Base-by-base conservation (phyloP, 441 rosid species). In the Sinapis alba region DNA sequence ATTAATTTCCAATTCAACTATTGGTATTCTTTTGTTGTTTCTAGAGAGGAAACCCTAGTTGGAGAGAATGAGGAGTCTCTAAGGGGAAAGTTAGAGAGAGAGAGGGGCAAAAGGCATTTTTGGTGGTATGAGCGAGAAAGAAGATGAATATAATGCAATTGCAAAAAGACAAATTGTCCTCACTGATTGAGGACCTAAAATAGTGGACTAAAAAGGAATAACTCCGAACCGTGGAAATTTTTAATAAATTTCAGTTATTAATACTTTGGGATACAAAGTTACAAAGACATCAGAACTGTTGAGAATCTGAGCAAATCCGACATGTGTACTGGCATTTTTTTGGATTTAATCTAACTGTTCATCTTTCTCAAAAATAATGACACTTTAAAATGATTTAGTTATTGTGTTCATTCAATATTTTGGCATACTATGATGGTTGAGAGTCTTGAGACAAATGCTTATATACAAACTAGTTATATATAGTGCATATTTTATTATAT, bases 81-180 rank as follows among this genome's bases (percentile, higher is more conserved):
- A 58, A 77, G 76, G 24, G 76, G 72, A 71, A 77, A 77, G 76
- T 57, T 77, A 77, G 76, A 47, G 62, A 77, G 73, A 61, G 24
- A 69, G 15, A 38, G 53, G 20, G 20, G 75, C 68, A 71, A 71
- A 77, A 71, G 67, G 76, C 76, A 77, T 77, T 64, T 76, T 71
- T 77, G 67, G 67, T 77, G 80, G 32, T 58, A 34, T 65, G 26
- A 77, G 57, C 28, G 58, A 65, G 71, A 65, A 58, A 64, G 77
- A 64, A 65, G 19, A 45, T 77, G 64, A 10, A 65, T 71, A 45
- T 65, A 65, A 43, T 65, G 72, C 26, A 4, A 59, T 24, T 75
- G 20, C 65, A 59, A 77, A 59, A 71, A 19, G 68, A 71, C 63
- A 77, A 71, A 65, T 23, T 34, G 27, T 62, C 62, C 62, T 60